Evolutionary conservation across 768 basidiomycete genomes (phyloP).

Genomic region (Mycena filopes): DNA sequence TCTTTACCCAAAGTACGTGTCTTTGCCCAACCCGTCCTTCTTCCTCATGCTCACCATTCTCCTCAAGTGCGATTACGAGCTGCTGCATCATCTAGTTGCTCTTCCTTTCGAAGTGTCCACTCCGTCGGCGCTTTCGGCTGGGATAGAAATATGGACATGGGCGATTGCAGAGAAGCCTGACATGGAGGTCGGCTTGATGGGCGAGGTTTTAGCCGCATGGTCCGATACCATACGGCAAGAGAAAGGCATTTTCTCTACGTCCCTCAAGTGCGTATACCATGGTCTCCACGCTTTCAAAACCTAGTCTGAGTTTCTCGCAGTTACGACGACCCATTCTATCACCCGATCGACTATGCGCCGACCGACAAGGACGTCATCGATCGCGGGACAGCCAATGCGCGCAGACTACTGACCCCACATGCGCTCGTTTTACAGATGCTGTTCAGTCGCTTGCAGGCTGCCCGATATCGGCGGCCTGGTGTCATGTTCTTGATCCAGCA

Average conservation of each 20-base stretch:
- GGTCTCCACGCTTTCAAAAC: neutral
- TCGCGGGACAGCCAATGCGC: conserved; percentile 73
- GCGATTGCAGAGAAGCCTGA: conserved; percentile 87
- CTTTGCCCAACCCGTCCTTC: neutral
- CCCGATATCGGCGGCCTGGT: conserved; percentile 85
- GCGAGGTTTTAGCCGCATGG: conserved; percentile 91
- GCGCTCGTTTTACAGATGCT: conserved; percentile 86
- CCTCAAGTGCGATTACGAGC: conserved; percentile 80
- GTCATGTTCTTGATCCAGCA: conserved; percentile 89
- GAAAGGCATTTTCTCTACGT: conserved; percentile 85
- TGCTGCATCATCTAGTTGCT: conserved; percentile 87
- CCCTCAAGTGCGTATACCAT: conserved; percentile 78
- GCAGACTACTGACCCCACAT: conserved; percentile 85
- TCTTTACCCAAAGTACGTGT: conserved; percentile 66
- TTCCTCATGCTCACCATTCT: conserved; percentile 3
- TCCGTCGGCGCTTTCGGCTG: conserved; percentile 85
- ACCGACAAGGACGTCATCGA: conserved; percentile 89
- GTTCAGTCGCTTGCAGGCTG: conserved; percentile 92
- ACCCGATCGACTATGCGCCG: conserved; percentile 88
- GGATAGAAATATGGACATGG: conserved; percentile 97
- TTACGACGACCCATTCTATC: conserved; percentile 88
- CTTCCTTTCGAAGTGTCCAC: conserved; percentile 92
- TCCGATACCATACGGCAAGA: conserved; percentile 78
- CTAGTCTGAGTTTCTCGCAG: conserved; percentile 54
- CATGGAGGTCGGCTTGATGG: conserved; percentile 85